Evolutionary conservation across 768 basidiomycete genomes (phyloP).

Genomic region (Suillus placidus): DNA sequence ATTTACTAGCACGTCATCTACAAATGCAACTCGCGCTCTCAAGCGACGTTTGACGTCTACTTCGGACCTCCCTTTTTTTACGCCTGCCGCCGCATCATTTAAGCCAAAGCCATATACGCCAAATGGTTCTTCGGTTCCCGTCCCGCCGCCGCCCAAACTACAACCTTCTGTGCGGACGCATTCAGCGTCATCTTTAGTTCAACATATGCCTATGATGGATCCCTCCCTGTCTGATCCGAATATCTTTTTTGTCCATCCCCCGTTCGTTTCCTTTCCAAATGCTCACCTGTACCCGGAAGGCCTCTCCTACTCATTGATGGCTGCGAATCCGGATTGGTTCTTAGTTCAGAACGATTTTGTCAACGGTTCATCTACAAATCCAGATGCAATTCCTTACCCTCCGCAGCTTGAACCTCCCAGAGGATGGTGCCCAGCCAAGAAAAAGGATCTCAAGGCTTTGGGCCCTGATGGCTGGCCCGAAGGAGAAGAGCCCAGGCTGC

Average conservation of each 20-base stretch:
- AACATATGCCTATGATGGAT: conserved; percentile 62
- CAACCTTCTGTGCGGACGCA: conserved; percentile 33
- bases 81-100: conserved; percentile 64
- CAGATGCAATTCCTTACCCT: conserved; percentile 69
- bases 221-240: conserved; percentile 67
- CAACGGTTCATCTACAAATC: conserved; percentile 46
- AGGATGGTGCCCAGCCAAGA: conserved; percentile 87
- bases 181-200: conserved; percentile 34
- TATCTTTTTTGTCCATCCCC: conserved; percentile 73
- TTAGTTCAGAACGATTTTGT: conserved; percentile 68
- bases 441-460: conserved; percentile 72
- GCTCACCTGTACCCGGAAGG: conserved; percentile 64
- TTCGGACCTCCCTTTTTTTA: conserved; percentile 62
- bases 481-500: conserved; percentile 75
- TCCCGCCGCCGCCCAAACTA: conserved; percentile 29
- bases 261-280: conserved; percentile 68
- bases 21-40: conserved; percentile 32
- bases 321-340: conserved; percentile 82
- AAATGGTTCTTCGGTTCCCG: conserved; percentile 25
- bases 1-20: conserved; percentile 31
- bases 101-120: conserved; percentile 67
- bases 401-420: conserved; percentile 79
- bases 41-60: conserved; percentile 53
- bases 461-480: conserved; percentile 76
- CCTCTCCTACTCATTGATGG: conserved; percentile 69